Evolutionary conservation across 371 early-diverging fungal species (phyloP), one percentile per base, ranked within the genome.

Genomic region (Rhizopus microsporus): DNA sequence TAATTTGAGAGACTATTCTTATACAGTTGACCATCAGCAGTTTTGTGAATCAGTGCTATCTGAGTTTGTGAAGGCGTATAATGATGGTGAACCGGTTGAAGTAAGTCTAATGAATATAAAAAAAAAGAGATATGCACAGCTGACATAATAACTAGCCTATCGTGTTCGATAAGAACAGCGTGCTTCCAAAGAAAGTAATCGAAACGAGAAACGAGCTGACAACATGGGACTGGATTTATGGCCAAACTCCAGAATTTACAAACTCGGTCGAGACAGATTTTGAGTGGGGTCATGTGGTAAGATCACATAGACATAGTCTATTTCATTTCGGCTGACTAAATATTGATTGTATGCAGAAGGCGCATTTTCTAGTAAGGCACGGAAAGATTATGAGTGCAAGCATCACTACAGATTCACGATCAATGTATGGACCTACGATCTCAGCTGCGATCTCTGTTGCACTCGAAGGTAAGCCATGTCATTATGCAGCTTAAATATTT

Each of bases 211-310:
- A 72, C 23, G 76, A 76, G 57, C 57, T 79, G 44, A 58, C 81
- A 74, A 81, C 89, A 16, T 94, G 93, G 93, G 92, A 94, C 37
- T 97, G 96, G 95, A 84, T 85, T 39, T 95, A 82, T 59, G 96
- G 94, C 4, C 92, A 94, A 74, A 96, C 96, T 13, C 96, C 97
- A 8, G 88, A 90, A 65, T 97, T 97, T 57, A 85, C 85, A n/a
- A 82, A 88, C 63, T 63, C 75, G 33, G 51, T 87, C 9, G 75
- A 83, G 33, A 65, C 67, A 5, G 48, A 57, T 13, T 87, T 87
- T 60, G 15, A 63, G 0, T 88, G 88, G 88, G 88, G 85, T 15
- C 63, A 66, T 54, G 78, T 85, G 69, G 89, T 88, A 83, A 62
- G 75, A 46, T n/a, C 29, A 43, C 2, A 23, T 23, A 33, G 16